Base-by-base conservation (phyloP, 768 basidiomycete species). In the Suillus decipiens region DNA sequence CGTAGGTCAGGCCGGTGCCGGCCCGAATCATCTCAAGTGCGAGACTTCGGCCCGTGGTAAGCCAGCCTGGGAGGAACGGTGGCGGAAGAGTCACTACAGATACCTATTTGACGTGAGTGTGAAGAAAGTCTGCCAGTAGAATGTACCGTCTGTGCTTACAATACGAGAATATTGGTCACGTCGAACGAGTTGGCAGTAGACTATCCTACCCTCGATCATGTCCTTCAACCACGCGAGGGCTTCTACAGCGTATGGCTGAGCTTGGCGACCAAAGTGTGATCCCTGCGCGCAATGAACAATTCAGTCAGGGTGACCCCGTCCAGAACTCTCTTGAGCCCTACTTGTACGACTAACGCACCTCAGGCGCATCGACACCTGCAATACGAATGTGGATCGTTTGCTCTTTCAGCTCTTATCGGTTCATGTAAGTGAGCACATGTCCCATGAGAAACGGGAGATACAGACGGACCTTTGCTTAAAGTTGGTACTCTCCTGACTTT, bases 341-440 rank as follows among this genome's bases (percentile, higher is more conserved):
- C 36, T 24, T 17, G 22, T 39, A 56, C 15, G 9, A 61, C 19
- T n/a, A 36, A 36, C 72, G 36, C 67, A 91, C 93, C 81, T 99
- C 96, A 0, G 96, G 96, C 1, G 96, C 96, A 72, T 99, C 96
- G 5, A 95, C 87, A 0, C 93, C 96, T 15, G 92, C 92, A 34
- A 99, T 85, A 15, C 96, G 87, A 34, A 99, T 86, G 69, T 92
- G 89, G 19, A 98, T 80, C 2, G 96, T 97, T 68, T 93, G 78
- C 64, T 89, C 85, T 71, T 86, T 91, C 54, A 96, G 79, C 0
- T 86, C 94, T 93, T 36, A 17, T 55, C 31, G 48, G 10, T 22
- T 31, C 12, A 63, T 48, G n/a, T 22, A 48, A 50, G 56, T 28
- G 17, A 56, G 57, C 19, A 41, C 11, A 48, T 22, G 14, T 50